Conservation (phyloP, 306 rosid species). For the Hippophae rhamnoides region DNA sequence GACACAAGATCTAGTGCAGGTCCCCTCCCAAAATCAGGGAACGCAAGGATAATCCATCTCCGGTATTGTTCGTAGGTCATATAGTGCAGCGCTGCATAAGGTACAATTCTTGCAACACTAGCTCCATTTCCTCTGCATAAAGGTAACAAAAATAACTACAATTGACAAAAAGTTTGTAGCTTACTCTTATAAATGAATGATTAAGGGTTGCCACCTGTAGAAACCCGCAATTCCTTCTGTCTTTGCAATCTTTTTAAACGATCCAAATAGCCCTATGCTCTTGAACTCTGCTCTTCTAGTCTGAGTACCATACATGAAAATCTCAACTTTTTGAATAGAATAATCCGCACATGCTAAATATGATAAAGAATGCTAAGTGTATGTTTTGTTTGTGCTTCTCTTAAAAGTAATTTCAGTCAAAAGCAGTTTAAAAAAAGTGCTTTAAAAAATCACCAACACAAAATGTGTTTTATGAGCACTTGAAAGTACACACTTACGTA, state of each 20-base stretch:
- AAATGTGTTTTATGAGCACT: too few species aligned
- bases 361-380: too few species aligned
- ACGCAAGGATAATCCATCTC: conserved; percentile 63
- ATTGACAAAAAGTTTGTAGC: conserved; percentile 4
- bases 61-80: conserved; percentile 94
- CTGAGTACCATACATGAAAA: conserved; percentile 29
- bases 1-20: conserved; percentile 92
- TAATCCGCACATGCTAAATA: neutral
- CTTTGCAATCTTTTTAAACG: conserved; percentile 51
- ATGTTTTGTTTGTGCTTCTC: neutral
- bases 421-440: too few species aligned
- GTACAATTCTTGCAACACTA: conserved; percentile 94
- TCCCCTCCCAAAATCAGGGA: conserved; percentile 63
- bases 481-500: too few species aligned
- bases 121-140: conserved; percentile 88
- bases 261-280: conserved; percentile 63
- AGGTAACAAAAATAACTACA: conserved; percentile 3
- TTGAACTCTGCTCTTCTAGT: conserved; percentile 73
- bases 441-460: too few species aligned
- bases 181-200: conserved; percentile 2
- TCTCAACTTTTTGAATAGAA: neutral
- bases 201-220: conserved; percentile 47
- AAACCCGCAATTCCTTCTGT: conserved; percentile 80
- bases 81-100: conserved; percentile 85
- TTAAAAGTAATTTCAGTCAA: too few species aligned